Base-by-base conservation (phyloP, 176 grass and related monocot genomes). In the Raddia guianensis region DNA sequence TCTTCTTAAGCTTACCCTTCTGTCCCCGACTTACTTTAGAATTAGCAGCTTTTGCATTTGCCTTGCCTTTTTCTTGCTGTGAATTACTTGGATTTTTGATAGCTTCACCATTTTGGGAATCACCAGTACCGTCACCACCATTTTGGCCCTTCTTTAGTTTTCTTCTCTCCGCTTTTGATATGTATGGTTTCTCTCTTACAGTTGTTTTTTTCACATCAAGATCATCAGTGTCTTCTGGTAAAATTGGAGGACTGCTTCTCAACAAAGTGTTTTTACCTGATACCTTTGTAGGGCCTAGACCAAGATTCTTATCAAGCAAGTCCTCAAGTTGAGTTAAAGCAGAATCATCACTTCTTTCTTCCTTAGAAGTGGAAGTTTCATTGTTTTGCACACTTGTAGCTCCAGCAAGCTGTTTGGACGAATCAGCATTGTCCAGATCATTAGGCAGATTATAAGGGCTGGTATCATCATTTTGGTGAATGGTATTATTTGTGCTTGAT, bases 1-100 rank as follows among this genome's bases (percentile, higher is more conserved):
- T 98, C 90, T 98, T 98, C 82, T 95, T 98, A 90, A 95, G 86
- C 64, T 95, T 98, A 75, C 92, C 75, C 79, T 89, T 98, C 76
- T 95, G 95, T 32, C 95, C 92, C 32, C 92, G 95, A 79, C 74
- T 88, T 52, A 85, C 77, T 84, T 98, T 95, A 74, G 75, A 63
- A 81, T 93, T 91, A 80, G 61, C 71, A 72, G 68, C 58, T 56
- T 82, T 91, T 72, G 35, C 19, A 12, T 81, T 94, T 71, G 78
- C 66, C 51, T 73, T 82, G 54, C 51, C 79, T 62, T 80, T 82
- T 80, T 84, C 84, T 35, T 85, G 73, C 67, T 92, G 84, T 57
- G 72, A 80, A 68, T 65, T 78, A 82, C 49, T 62, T 49, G 68
- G 62, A 51, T 78, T 72, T 72, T 90, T 84, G 15, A 72, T 59